Conservation (phyloP, 257 asterid species). For the Jasminum sambac region DNA sequence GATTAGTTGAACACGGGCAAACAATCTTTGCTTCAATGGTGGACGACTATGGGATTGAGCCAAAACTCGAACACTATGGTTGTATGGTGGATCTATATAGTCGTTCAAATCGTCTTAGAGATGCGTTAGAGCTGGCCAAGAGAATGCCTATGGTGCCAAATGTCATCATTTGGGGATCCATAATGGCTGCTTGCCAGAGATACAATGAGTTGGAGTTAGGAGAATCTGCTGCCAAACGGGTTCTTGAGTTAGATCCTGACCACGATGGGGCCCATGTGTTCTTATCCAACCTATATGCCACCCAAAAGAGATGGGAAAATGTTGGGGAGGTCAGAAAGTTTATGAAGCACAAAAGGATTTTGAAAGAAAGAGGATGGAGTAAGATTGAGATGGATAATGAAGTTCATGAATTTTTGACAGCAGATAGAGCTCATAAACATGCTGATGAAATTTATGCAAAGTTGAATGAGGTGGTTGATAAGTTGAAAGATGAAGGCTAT, state of each 20-base stretch:
- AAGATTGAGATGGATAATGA: slow-evolving; percentile 49
- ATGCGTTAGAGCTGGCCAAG: slow-evolving; percentile 64
- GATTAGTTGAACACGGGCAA: slow-evolving; percentile 63
- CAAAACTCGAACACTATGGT: slow-evolving; percentile 71
- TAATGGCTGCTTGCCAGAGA: slow-evolving; percentile 71
- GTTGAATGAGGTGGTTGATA: slow-evolving; percentile 54
- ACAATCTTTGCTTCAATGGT: slow-evolving; percentile 56
- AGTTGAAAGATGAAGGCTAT: slow-evolving; percentile 51
- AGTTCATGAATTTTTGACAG: slow-evolving; percentile 57
- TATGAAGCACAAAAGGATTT: slow-evolving; percentile 51
- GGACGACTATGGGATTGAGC: slow-evolving; percentile 51
- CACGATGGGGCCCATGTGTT: slow-evolving; percentile 82
- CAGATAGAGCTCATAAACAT: slow-evolving; percentile 53
- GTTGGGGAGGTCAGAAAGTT: slow-evolving; percentile 48
- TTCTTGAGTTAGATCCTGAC: slow-evolving; percentile 66
- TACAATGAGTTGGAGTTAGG: slow-evolving; percentile 69
- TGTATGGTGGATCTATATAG: slow-evolving; percentile 84
- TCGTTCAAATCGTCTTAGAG: slow-evolving; percentile 55
- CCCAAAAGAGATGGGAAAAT: slow-evolving; percentile 52
- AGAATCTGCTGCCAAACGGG: slow-evolving; percentile 63
- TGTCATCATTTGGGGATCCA: slow-evolving; percentile 70
- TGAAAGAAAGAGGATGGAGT: slow-evolving; percentile 64
- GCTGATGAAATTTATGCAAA: slow-evolving; percentile 49
- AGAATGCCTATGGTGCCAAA: slow-evolving; percentile 80
- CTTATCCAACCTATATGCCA: slow-evolving; percentile 66